Conservation (phyloP, 352 stramenopile species). For the Thalassiosira gravida region DNA sequence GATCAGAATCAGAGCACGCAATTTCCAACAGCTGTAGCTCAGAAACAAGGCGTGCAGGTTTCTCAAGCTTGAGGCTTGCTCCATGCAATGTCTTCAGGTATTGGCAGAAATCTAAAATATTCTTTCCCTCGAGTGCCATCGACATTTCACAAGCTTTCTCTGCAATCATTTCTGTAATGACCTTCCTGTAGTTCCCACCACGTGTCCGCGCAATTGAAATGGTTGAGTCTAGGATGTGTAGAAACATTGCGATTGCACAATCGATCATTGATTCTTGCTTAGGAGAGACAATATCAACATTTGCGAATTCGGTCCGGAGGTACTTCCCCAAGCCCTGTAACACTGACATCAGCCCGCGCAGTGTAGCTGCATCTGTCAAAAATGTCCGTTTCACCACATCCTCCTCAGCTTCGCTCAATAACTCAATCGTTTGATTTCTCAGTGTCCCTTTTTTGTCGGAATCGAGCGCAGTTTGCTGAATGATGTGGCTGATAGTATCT, state of each 20-base stretch:
- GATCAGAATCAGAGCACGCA: constrained; percentile 37
- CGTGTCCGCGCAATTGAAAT: constrained; percentile 37
- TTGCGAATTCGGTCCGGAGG: constrained; percentile 31
- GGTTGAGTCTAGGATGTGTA: constrained; percentile 39
- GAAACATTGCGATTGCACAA: constrained; percentile 38
- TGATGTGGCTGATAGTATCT: constrained; percentile 57
- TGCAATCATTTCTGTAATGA: constrained; percentile 39
- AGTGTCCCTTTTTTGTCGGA: constrained; percentile 42
- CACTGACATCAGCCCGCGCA: constrained; percentile 51
- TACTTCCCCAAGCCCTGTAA: constrained; percentile 51
- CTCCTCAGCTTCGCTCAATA: constrained; percentile 60
- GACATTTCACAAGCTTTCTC: constrained; percentile 42
- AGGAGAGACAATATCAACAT: constrained; percentile 33
- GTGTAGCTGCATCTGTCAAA: constrained; percentile 67
- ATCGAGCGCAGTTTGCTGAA: constrained; percentile 67
- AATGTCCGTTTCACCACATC: constrained; percentile 41
- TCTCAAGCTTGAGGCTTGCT: constrained; percentile 37
- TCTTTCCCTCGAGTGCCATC: constrained; percentile 54
- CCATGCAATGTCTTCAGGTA: constrained; percentile 35
- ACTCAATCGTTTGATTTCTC: constrained; percentile 46
- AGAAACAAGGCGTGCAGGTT: constrained; percentile 40
- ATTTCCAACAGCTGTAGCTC: constrained; percentile 64
- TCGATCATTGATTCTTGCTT: constrained; percentile 45
- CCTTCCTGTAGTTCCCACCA: constrained; percentile 45
- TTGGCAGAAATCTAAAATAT: constrained; percentile 43